Base-by-base conservation (phyloP, 2,329 filamentous ascomycete genomes). In the Colletotrichum lindemuthianum region DNA sequence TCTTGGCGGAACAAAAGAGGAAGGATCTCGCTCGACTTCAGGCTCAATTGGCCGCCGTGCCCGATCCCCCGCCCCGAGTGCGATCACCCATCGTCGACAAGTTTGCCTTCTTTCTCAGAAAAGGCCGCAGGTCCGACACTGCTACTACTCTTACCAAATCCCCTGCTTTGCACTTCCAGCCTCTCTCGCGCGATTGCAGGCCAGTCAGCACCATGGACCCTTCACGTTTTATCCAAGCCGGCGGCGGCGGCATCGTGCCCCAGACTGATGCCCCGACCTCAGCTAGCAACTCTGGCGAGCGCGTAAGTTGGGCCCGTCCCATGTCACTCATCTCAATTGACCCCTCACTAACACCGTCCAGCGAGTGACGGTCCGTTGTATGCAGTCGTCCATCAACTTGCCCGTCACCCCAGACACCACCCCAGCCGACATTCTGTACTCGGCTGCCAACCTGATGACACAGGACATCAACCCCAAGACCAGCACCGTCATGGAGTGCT, bases 401-500 rank as follows among this genome's bases (percentile, higher is more conserved):
- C 86, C 90, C 2, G 84, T 97, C 43, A 90, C 84, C 2, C 85
- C 88, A 3, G 88, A 91, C 2, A 97, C 94, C 0, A 93, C 90
- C 2, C 84, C 90, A 0, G 80, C 86, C 11, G 92, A 97, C 66
- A 80, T 97, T 37, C 84, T 97, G 44, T 84, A 84, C 64, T 87
- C 88, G 34, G 88, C 91, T 4, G 84, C 89, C 4, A 85, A 86
- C 37, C 80, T 84, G 69, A 83, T 93, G 71, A 83, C 84, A 15
- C 86, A 90, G 60, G 77, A 79, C 6, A 88, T 97, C 65, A 84
- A 89, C 67, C 83, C 89, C 0, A 79, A 84, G 10, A 86, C 83
- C 11, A 90, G 89, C 56, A 84, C 96, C n/a, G 75, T 97, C 10
- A 77, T 93, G 15, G 95, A 98, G 75, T 87, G 85, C 16, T 97